phyloP scores from a whole-genome alignment of 495 filamentous ascomycete genomes.

The Mytilinidion resinicola region DNA sequence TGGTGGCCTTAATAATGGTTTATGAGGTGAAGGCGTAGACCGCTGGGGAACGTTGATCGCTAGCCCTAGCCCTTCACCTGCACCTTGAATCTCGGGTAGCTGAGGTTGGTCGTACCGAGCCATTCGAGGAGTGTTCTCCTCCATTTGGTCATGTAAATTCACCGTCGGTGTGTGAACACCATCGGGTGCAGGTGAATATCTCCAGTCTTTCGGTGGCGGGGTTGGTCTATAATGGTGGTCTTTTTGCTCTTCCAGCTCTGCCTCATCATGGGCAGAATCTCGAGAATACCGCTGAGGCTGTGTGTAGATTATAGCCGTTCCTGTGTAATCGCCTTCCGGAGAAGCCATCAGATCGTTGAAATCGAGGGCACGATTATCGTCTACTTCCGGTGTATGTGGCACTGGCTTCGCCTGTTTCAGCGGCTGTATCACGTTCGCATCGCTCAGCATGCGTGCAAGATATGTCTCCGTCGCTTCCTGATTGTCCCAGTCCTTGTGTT shows the following conservation, averaged over 20 bases:
- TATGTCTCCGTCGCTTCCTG: constrained; percentile 33
- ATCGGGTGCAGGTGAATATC: not conserved
- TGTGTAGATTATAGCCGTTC: constrained; percentile 26
- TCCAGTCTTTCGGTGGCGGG: constrained; percentile 33
- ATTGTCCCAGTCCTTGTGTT: constrained; percentile 28
- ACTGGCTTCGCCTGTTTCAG: not conserved
- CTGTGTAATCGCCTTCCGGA: constrained; percentile 10
- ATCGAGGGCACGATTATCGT: constrained; percentile 10
- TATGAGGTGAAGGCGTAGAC: constrained; percentile 11
- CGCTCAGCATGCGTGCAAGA: constrained; percentile 25
- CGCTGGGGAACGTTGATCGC: constrained; percentile 27
- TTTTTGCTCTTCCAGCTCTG: not conserved
- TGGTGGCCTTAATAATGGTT: constrained; percentile 4
- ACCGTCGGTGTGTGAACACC: not conserved
- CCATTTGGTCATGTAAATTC: constrained; percentile 1
- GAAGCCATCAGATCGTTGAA: constrained; percentile 6
- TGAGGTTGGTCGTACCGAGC: constrained; percentile 9
- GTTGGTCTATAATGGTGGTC: constrained; percentile 15
- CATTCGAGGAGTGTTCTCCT: constrained; percentile 1
- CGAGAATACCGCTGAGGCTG: constrained; percentile 24
- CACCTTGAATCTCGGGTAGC: constrained; percentile 33
- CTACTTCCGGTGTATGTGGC: not conserved
- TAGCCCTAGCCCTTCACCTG: constrained; percentile 40
- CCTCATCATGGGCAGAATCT: constrained; percentile 10
- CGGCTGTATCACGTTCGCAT: constrained; percentile 6